Base-by-base conservation (phyloP, 148 eudicot genomes). In the Rhododendron mucronatum region DNA sequence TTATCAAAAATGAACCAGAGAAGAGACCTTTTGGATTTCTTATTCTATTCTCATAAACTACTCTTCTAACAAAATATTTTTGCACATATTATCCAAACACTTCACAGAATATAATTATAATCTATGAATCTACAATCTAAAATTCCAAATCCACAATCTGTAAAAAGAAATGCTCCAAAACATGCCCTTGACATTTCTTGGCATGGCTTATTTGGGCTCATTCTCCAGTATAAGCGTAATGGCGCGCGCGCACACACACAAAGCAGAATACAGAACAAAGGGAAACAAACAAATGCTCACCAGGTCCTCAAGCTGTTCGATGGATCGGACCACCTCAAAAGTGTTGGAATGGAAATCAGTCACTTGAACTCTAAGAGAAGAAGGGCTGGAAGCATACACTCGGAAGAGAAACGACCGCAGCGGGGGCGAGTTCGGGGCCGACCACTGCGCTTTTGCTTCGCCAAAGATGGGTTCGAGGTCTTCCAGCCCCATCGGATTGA, bases 301-400 rank as follows among this genome's bases (percentile, higher is more conserved):
- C 98, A 95, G 80, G 90, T 95, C 96, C 79, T 95, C 97, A 18
- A 95, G 96, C 55, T 93, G 90, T 76, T 83, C 87, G 73, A 89
- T 63, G 2, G 98, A 92, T 9, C 87, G 92, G 82, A 80, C 45
- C 85, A 93, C 88, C 83, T 91, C 93, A 88, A 91, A 94, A 63
- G 97, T 92, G 84, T 74, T 85, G 84, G 89, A 89, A 12, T 91
- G 90, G 86, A 95, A 95, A 90, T 95, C 95, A 82, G 97, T 90
- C 84, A 86, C 92, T 61, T 89, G 90, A 69, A 94, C 28, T 26
- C 80, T 83, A 78, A 95, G 89, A 61, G 81, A 86, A 84, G 92
- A 89, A 28, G 88, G 50, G 63, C 89, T 93, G 12, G 78, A 33
- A 50, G 89, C 85, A 69, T 86, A 88, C 1, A 94, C 97, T 88